Evolutionary conservation across 495 filamentous ascomycete genomes (phyloP).

Genomic region (Neurospora africana): DNA sequence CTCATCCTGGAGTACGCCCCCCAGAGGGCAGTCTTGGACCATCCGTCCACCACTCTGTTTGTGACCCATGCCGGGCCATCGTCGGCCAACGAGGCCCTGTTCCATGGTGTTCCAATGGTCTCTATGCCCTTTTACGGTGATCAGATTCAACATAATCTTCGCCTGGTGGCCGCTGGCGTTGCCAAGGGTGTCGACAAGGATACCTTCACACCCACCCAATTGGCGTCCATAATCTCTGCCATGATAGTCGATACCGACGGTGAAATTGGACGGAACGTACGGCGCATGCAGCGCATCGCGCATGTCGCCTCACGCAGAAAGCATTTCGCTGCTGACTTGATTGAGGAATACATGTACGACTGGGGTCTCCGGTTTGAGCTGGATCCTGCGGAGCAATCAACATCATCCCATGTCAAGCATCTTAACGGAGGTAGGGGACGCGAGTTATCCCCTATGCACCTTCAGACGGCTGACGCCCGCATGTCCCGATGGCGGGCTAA

Average conservation of each 20-base stretch:
- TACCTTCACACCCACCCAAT: constrained; percentile 20
- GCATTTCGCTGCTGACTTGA: constrained; percentile 25
- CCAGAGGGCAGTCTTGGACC: constrained; percentile 26
- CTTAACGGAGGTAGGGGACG: too few relatives aligned
- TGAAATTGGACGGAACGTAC: constrained; percentile 13
- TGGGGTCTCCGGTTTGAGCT: constrained; percentile 12
- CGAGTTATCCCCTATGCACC: constrained; percentile 20
- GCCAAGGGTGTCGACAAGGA: constrained; percentile 22
- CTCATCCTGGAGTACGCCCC: constrained; percentile 22
- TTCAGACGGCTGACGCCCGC: constrained; percentile 32
- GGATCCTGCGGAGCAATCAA: constrained; percentile 5
- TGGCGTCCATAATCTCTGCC: constrained; percentile 14
- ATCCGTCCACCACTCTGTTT: constrained; percentile 17
- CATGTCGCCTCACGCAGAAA: constrained; percentile 24
- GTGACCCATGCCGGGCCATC: constrained; percentile 28
- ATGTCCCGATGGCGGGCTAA: constrained; percentile 26
- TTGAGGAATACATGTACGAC: constrained; percentile 32
- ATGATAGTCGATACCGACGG: constrained; percentile 17
- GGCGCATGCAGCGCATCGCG: constrained; percentile 26
- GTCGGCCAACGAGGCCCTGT: constrained; percentile 29
- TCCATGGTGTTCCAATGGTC: constrained; percentile 25
- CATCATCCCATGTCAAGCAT: constrained; percentile 6
- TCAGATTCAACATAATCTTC: constrained; percentile 23
- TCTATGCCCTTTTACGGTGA: constrained; percentile 27
- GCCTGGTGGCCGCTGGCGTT: constrained; percentile 22